Percentiles rank a stretch among this genome's conserved stretches.
Conservation (phyloP, 257 asterid species). For the Leonotis leonurus region DNA sequence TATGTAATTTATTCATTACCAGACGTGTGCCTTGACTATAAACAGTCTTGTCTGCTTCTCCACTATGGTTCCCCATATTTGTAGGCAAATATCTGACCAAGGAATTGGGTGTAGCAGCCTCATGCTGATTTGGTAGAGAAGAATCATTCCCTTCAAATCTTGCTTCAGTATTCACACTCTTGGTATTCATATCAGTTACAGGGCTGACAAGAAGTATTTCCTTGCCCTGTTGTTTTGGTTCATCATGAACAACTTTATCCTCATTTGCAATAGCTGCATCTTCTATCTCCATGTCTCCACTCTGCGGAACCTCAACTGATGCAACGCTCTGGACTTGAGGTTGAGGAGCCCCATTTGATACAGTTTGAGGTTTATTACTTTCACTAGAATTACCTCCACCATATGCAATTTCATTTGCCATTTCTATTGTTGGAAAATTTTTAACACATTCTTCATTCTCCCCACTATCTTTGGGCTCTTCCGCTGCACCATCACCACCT, state of each 20-base stretch:
- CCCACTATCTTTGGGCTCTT: conserved; percentile 11
- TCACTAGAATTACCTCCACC: conserved; percentile 22
- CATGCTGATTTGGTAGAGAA: conserved; percentile 35
- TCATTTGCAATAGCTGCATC: conserved; percentile 21
- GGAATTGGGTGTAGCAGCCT: conserved; percentile 51
- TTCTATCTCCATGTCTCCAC: conserved; percentile 28
- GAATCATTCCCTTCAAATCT: conserved; percentile 29
- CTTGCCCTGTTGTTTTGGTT: conserved; percentile 20
- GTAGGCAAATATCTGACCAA: conserved; percentile 32
- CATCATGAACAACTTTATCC: conserved; percentile 21
- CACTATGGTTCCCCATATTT: conserved; percentile 45
- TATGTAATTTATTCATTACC: conserved; percentile 13
- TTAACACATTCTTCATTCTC: conserved; percentile 16
- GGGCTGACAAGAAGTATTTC: conserved; percentile 16
- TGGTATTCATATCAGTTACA: conserved; percentile 16
- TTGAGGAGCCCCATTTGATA: conserved; percentile 31
- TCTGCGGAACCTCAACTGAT: conserved; percentile 16
- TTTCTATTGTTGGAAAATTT: conserved; percentile 11
- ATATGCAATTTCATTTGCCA: conserved; percentile 14
- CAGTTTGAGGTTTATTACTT: conserved; percentile 24
- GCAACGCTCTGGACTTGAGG: conserved; percentile 20
- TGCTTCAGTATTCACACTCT: conserved; percentile 21
- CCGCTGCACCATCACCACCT: conserved; percentile 25
- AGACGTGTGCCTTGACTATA: conserved; percentile 33
- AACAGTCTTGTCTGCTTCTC: conserved; percentile 38